A percentile compares a stretch with the other conserved stretches of the same genome.
Evolutionary conservation across 371 early-diverging fungal species (phyloP).

Genomic region (Saksenaea oblongispora): DNA sequence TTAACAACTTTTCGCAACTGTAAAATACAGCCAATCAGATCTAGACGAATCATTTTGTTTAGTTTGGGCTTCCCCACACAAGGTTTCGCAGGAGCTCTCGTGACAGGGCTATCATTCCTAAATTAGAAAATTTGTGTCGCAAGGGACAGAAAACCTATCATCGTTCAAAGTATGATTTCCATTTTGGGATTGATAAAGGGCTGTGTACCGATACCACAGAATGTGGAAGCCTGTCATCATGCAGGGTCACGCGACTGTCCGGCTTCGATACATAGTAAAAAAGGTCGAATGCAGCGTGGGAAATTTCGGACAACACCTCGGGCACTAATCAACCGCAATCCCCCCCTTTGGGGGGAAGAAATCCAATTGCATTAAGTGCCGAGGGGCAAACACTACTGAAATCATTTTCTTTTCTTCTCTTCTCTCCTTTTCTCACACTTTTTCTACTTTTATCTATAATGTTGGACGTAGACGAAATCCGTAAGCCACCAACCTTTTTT

Average conservation of each 20-base stretch:
- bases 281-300: neutral
- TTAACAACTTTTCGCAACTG: too few species aligned
- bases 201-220: neutral
- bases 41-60: neutral
- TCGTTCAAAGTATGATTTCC: neutral
- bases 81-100: neutral
- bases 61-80: neutral
- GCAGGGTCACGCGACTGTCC: slow-evolving; percentile 1
- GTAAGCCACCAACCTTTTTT: slow-evolving; percentile 17
- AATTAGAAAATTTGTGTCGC: too few species aligned
- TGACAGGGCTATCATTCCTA: too few species aligned
- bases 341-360: neutral
- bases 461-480: slow-evolving; percentile 46
- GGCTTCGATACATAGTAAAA: neutral
- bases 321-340: neutral
- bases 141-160: neutral
- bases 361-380: neutral
- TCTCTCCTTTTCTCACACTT: slow-evolving; percentile 8
- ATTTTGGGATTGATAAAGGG: neutral
- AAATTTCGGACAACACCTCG: neutral
- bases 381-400: neutral
- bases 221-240: neutral
- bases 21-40: neutral
- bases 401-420: slow-evolving; percentile 9
- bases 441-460: slow-evolving; percentile 9